These are phyloP conservation scores for Colletotrichum tropicale DNA, from an alignment of 2,329 filamentous ascomycete genomes.

Conservation along the genomic window DNA sequence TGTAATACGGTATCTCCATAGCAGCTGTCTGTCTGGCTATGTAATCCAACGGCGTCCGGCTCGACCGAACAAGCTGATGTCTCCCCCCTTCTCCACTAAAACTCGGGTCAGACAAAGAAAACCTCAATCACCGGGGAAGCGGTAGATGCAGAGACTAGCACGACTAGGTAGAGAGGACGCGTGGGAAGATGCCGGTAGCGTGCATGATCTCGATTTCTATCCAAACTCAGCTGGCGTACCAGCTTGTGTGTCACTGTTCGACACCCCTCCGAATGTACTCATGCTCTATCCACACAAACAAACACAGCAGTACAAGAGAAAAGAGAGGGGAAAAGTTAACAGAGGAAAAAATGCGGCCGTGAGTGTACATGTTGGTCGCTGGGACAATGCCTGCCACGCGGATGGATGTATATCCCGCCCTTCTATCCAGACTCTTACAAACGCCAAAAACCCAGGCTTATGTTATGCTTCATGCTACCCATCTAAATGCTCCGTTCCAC, in stretches of 20 bases:
- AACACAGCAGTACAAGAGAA: background rate
- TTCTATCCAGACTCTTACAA: background rate
- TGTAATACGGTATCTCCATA: background rate
- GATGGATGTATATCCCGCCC: background rate
- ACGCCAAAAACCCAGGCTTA: constrained; percentile 1
- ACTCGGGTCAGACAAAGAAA: background rate
- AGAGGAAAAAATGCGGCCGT: background rate
- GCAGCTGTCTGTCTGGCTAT: background rate
- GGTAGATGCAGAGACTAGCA: too few species aligned
- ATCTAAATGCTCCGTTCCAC: background rate
- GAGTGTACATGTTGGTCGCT: background rate
- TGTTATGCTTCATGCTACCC: constrained; percentile 14
- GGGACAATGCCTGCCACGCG: background rate
- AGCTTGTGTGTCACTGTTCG: background rate
- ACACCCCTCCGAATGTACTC: background rate
- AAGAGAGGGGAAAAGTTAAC: background rate
- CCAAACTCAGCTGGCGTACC: too few species aligned
- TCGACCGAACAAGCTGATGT: background rate
- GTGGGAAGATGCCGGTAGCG: background rate
- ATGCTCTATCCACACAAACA: background rate
- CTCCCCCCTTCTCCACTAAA: background rate
- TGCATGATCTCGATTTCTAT: background rate
- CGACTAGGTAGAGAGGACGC: background rate
- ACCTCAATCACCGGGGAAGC: background rate
- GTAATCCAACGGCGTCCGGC: background rate